Evolutionary conservation across 129 eudicot genomes (phyloP).

Genomic region (Lactuca sativa): DNA sequence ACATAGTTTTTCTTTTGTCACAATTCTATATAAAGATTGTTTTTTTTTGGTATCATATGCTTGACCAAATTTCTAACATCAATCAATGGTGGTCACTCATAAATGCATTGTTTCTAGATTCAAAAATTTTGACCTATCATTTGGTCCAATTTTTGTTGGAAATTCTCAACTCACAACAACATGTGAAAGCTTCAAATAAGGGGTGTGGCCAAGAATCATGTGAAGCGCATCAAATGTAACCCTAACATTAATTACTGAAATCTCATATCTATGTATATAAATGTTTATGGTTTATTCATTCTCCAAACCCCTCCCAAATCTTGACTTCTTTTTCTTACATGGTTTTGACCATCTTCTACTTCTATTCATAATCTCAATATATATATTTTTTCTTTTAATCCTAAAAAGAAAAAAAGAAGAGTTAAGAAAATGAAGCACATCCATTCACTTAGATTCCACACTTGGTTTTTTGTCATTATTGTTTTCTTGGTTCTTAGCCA

Average conservation of each 20-base stretch:
- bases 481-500: constrained; percentile 42
- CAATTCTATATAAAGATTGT: not conserved
- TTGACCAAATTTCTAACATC: not conserved
- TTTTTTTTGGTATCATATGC: not conserved
- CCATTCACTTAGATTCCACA: constrained; percentile 15
- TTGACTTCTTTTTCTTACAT: constrained; percentile 15
- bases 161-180: constrained; percentile 23
- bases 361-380: not conserved
- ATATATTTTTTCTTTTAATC: not conserved
- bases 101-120: not conserved
- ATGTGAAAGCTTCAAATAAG: constrained; percentile 48
- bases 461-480: constrained; percentile 26
- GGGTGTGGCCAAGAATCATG: constrained; percentile 64
- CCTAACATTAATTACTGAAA: constrained; percentile 36
- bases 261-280: constrained; percentile 3
- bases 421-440: constrained; percentile 35
- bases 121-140: not conserved
- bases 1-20: not conserved
- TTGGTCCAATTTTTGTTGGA: constrained; percentile 13
- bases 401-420: not conserved
- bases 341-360: constrained; percentile 16
- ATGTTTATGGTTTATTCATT: constrained; percentile 5
- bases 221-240: constrained; percentile 63
- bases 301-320: constrained; percentile 7
- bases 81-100: not conserved